phyloP scores from a whole-genome alignment of 306 rosid genomes.

The Vigna mungo region DNA sequence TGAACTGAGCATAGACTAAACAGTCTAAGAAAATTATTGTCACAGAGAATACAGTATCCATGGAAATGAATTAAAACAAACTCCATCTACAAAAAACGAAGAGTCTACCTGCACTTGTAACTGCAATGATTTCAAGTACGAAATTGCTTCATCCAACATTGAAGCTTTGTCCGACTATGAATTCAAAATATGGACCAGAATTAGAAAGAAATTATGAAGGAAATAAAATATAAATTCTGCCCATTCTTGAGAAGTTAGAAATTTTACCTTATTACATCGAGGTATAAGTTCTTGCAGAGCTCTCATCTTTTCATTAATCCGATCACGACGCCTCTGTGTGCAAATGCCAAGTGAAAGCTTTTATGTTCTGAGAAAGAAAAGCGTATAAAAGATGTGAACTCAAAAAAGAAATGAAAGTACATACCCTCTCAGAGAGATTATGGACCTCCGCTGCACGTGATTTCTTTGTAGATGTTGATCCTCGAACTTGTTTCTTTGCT shows the following conservation, averaged over 20 bases:
- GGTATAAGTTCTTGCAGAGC: slow-evolving; percentile 97
- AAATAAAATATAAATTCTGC: slow-evolving; percentile 29
- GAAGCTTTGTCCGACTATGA: slow-evolving; percentile 92
- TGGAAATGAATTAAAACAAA: slow-evolving; percentile 3
- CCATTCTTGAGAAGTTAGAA: slow-evolving; percentile 2
- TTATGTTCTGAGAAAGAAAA: slow-evolving; percentile 27
- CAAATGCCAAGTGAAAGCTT: slow-evolving; percentile 35
- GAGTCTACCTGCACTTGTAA: slow-evolving; percentile 85
- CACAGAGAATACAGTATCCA: neutral
- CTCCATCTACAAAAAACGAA: slow-evolving; percentile 9
- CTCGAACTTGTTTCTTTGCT: slow-evolving; percentile 58
- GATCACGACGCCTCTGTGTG: slow-evolving; percentile 91
- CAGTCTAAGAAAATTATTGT: neutral
- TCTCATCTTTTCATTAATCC: slow-evolving; percentile 96
- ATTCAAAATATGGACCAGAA: slow-evolving; percentile 34
- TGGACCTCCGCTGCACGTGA: slow-evolving; percentile 95
- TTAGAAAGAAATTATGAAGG: slow-evolving; percentile 22
- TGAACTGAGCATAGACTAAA: slow-evolving; percentile 5
- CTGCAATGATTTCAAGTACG: slow-evolving; percentile 87
- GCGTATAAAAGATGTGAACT: slow-evolving; percentile 12
- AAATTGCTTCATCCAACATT: slow-evolving; percentile 97
- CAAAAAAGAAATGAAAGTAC: slow-evolving; percentile 18
- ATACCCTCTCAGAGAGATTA: slow-evolving; percentile 96
- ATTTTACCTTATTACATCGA: slow-evolving; percentile 77
- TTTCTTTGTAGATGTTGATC: slow-evolving; percentile 70